A percentile compares a stretch with the other conserved stretches of the same genome.
Evolutionary conservation across 352 stramenopile genomes (phyloP).

Genomic region (Phytophthora chlamydospora): DNA sequence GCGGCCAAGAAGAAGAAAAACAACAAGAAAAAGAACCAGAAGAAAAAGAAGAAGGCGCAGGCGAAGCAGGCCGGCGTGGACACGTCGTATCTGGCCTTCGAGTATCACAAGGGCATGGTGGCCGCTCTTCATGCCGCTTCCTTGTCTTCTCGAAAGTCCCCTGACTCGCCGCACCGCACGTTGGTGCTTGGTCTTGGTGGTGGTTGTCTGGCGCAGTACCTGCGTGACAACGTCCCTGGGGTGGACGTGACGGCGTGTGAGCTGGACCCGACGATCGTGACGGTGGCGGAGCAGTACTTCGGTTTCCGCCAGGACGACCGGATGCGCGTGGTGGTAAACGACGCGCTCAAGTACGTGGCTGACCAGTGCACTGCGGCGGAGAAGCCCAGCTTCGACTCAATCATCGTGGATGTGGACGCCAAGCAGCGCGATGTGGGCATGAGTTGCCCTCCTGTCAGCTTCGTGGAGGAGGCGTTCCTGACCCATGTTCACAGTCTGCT

Average conservation of each 20-base stretch:
- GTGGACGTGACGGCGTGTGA: conserved; percentile 69
- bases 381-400: conserved; percentile 48
- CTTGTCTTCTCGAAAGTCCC: conserved; percentile 23
- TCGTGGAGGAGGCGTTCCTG: conserved; percentile 60
- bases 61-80: conserved; percentile 47
- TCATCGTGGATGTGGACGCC: conserved; percentile 82
- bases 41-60: conserved; percentile 50
- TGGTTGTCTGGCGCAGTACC: conserved; percentile 68
- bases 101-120: conserved; percentile 84
- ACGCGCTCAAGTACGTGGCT: conserved; percentile 56
- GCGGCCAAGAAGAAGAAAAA: conserved; percentile 51
- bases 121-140: conserved; percentile 56
- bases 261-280: conserved; percentile 65
- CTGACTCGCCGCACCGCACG: conserved; percentile 35
- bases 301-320: conserved; percentile 58
- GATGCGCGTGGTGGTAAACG: conserved; percentile 50
- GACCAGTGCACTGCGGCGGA: conserved; percentile 26
- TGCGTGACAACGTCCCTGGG: conserved; percentile 58
- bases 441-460: conserved; percentile 69
- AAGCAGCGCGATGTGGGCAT: conserved; percentile 73
- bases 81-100: conserved; percentile 67
- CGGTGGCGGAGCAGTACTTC: conserved; percentile 71
- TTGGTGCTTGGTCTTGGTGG: conserved; percentile 77
- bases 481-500: conserved; percentile 42
- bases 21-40: conserved; percentile 73